Base-by-base conservation (phyloP, 176 grass and related monocot species). In the Musa acuminata region DNA sequence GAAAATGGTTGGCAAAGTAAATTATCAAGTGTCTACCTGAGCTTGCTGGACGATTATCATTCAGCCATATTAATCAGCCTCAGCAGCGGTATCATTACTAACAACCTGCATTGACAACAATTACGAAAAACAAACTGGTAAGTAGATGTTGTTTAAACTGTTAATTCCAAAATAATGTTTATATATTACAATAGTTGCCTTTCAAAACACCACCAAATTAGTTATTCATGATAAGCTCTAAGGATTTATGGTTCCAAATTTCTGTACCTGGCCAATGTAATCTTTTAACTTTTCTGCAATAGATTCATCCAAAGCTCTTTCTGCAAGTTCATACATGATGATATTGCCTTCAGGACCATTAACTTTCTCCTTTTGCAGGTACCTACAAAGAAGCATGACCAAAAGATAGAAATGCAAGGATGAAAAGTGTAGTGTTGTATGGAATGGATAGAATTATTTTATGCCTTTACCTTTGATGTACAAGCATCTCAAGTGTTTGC, bases 311-410 rank as follows among this genome's bases (percentile, higher is more conserved):
- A 98, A 76, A 67, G 94, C 81, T 84, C 94, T 93, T 85, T 98
- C 90, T 5, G 90, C 90, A 48, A 98, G 90, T 78, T 89, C 88
- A 82, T 93, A 98, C 80, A 84, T 84, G 74, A 98, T 26, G 43
- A 66, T 63, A 73, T 98, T 78, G 10, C 90, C 94, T 74, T 98
- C 90, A 67, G 94, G 90, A 27, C 90, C 84, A 71, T 80, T 72
- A 74, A 87, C 62, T 85, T 98, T 98, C 82, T 93, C 90, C 82
- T 98, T 98, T 48, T 83, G 82, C 68, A 98, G 80, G 73, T 91
- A 93, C 80, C 94, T 98, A 81, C 20, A 64, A 9, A 62, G 25
- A 83, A 51, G 43, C 75, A 75, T 78, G 8, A 24, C 50, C 17
- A 43, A 51, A 14, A 77, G 51, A 53, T 74, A 43, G 71, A 79